Evolutionary conservation across 345 rosid species (phyloP), one percentile per base, ranked within the genome.

Genomic region (Carallia pectinifolia): DNA sequence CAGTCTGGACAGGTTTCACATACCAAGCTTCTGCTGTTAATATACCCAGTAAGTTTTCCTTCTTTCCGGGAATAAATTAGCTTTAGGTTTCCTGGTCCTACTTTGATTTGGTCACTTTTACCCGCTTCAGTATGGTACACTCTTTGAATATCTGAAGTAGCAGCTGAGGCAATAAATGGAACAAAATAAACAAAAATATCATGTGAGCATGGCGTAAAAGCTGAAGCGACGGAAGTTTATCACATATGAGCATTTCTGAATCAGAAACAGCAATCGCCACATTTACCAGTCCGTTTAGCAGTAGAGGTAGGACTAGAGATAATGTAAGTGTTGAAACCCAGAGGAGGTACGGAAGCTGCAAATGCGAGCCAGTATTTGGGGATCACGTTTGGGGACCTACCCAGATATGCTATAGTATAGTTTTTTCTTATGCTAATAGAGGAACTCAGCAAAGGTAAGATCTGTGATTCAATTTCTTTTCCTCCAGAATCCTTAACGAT

Each of bases 11-110:
- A 4, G 7, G 33, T 52, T 31, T 19, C 6, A 68, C 69, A 61
- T 69, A 93, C 98, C 91, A 68, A 76, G 82, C 67, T 83, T 72
- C 79, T 78, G 72, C 80, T 85, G 79, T 83, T 88, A 60, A 85
- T 60, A 71, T 84, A 84, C 40, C 76, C 84, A 72, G 77, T 76
- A 76, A 86, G 88, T 76, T 85, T 85, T 71, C 90, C 85, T 61
- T 85, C 84, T 71, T 80, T 82, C 72, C 63, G 74, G 8, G 92
- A 82, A 78, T 82, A 91, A 53, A 73, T 73, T 65, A 93, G 80
- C 76, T 86, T 93, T n/a, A 93, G 70, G 81, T 76, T 83, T 71
- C 94, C 97, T 74, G 90, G 90, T 31, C 98, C 96, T 70, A 93
- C 80, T 84, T 85, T 88, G 73, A 89, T 53, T 65, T 69, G 75